Conservation (phyloP, 2,329 filamentous ascomycete genomes). For the Phialophora verrucosa region DNA sequence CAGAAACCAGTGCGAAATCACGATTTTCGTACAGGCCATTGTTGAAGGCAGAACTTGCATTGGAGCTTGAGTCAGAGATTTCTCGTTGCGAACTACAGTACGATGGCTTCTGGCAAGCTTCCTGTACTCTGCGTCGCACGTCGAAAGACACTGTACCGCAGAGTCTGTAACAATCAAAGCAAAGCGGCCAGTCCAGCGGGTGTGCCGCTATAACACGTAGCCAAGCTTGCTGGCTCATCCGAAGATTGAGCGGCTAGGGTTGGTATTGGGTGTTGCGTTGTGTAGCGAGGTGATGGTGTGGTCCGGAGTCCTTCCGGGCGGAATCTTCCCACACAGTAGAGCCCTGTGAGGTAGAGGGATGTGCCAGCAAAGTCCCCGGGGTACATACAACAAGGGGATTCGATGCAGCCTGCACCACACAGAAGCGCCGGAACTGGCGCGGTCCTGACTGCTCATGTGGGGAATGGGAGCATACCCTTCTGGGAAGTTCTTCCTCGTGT, state of each 20-base stretch:
- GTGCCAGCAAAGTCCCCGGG: conserved; percentile 16
- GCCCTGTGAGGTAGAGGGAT: neutral
- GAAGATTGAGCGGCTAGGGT: neutral
- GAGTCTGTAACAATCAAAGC: neutral
- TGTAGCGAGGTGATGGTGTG: conserved; percentile 6
- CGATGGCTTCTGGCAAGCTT: neutral
- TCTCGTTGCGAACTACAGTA: neutral
- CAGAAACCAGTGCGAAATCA: neutral
- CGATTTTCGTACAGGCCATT: neutral
- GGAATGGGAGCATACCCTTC: neutral
- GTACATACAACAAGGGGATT: neutral
- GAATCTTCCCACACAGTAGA: conserved; percentile 10
- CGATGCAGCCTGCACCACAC: conserved; percentile 3
- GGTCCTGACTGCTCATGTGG: neutral
- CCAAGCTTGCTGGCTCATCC: conserved; percentile 7
- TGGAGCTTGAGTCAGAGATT: neutral
- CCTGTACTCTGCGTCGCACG: neutral
- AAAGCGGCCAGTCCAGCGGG: neutral
- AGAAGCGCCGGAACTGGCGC: conserved; percentile 13
- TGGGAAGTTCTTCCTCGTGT: conserved; percentile 6
- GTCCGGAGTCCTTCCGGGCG: conserved; percentile 19
- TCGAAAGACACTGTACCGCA: neutral
- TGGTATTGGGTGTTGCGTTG: neutral
- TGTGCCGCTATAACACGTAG: neutral
- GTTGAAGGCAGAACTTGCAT: neutral